A percentile compares a stretch with the other conserved stretches of the same genome.
Evolutionary conservation across 495 filamentous ascomycete species (phyloP).

Genomic region (Hypomontagnella monticulosa): DNA sequence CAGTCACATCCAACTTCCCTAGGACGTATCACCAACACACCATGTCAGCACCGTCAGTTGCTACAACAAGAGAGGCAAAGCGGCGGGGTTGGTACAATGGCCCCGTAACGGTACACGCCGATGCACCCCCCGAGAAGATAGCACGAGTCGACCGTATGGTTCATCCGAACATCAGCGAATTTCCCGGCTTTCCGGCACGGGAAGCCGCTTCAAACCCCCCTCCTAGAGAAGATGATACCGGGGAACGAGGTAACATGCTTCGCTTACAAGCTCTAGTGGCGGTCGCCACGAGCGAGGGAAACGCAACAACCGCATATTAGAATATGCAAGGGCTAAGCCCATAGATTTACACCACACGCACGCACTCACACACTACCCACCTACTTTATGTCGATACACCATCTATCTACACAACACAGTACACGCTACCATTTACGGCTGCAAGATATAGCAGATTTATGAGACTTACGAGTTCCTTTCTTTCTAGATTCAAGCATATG

Average conservation of each 20-base stretch:
- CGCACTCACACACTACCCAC: neutral
- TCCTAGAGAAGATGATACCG: conserved; percentile 44
- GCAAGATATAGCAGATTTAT: conserved; percentile 18
- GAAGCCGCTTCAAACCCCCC: conserved; percentile 33
- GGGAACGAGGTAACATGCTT: conserved; percentile 60
- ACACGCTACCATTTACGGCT: conserved; percentile 12
- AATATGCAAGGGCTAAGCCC: neutral
- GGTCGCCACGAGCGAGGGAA: conserved; percentile 85
- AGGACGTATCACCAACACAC: conserved; percentile 58
- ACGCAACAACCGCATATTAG: conserved; percentile 63
- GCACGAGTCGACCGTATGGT: conserved; percentile 58
- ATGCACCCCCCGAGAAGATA: conserved; percentile 51
- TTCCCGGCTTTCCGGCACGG: conserved; percentile 56
- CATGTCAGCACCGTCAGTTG: conserved; percentile 59
- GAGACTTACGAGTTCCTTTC: conserved; percentile 34
- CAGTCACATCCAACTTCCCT: conserved; percentile 2
- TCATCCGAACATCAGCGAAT: conserved; percentile 58
- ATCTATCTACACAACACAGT: conserved; percentile 17
- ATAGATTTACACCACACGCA: neutral
- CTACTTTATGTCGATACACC: conserved; percentile 3
- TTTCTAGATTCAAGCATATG: conserved; percentile 30
- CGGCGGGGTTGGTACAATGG: conserved; percentile 77
- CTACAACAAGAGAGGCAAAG: conserved; percentile 66
- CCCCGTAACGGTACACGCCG: conserved; percentile 52
- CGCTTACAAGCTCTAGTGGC: conserved; percentile 87